These are phyloP conservation scores for barrel medic (Medicago truncatula) DNA, from an alignment of 306 rosid genomes.

Conservation along the genomic window MtrunA17r5.0-ANR NC_053047.1:5865001-5865500, in stretches of 20 bases:
- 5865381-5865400: too few relatives aligned
- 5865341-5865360: too few relatives aligned
- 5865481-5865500: too few relatives aligned
- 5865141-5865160: constrained; percentile 32
- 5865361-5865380: too few relatives aligned
- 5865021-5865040: neutral
- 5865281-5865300: neutral
- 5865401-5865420: too few relatives aligned
- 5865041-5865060: constrained; percentile 26
- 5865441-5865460: too few relatives aligned
- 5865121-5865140: constrained; percentile 26
- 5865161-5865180: constrained; percentile 39
- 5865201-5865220: neutral
- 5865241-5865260: constrained; percentile 2
- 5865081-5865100: constrained; percentile 4
- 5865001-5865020: constrained; percentile 40
- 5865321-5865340: neutral
- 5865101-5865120: too few relatives aligned
- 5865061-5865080: constrained; percentile 39
- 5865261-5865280: constrained; percentile 17
- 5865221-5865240: neutral
- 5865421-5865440: too few relatives aligned
- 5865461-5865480: too few relatives aligned
- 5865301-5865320: constrained; percentile 1
- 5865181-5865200: constrained; percentile 32